Evolutionary conservation across 1,284 basidiomycete species (phyloP).

Genomic region (Heterobasidion annosum): DNA sequence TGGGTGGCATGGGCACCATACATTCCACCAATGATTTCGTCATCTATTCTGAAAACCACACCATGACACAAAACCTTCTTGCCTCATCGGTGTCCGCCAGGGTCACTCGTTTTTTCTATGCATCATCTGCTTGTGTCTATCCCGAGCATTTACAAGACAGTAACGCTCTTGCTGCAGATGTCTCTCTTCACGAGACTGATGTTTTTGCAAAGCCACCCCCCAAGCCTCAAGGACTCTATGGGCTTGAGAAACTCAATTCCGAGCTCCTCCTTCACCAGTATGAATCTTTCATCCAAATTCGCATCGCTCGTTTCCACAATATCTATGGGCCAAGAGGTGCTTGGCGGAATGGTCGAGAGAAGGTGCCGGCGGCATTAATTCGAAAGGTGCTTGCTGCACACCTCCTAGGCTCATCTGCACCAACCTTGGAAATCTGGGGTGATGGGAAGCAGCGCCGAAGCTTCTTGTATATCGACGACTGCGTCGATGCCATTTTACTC

Average conservation of each 20-base stretch:
- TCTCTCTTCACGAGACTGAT: constrained; percentile 37
- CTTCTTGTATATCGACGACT: constrained; percentile 47
- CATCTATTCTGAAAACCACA: constrained; percentile 41
- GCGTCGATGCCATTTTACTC: constrained; percentile 35
- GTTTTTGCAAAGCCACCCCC: constrained; percentile 28
- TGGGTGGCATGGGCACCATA: constrained; percentile 57
- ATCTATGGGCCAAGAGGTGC: constrained; percentile 45
- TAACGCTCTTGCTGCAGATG: constrained; percentile 17
- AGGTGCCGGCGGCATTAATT: constrained; percentile 47
- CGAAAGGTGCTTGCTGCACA: constrained; percentile 38
- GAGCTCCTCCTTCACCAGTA: constrained; percentile 35
- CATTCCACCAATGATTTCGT: constrained; percentile 37
- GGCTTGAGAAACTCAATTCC: constrained; percentile 45
- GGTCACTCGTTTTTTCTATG: constrained; percentile 39
- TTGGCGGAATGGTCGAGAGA: constrained; percentile 47
- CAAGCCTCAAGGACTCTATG: constrained; percentile 46
- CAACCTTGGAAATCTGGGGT: constrained; percentile 47
- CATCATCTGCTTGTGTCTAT: constrained; percentile 54
- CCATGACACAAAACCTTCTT: constrained; percentile 40
- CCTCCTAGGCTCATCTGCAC: constrained; percentile 9
- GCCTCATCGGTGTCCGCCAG: constrained; percentile 26
- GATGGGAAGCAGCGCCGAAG: constrained; percentile 42
- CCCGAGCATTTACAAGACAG: constrained; percentile 31
- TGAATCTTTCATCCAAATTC: constrained; percentile 24
- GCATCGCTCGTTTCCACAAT: constrained; percentile 51